Conservation (phyloP, 805 yeast species). For the Schwanniomyces sp. region DNA sequence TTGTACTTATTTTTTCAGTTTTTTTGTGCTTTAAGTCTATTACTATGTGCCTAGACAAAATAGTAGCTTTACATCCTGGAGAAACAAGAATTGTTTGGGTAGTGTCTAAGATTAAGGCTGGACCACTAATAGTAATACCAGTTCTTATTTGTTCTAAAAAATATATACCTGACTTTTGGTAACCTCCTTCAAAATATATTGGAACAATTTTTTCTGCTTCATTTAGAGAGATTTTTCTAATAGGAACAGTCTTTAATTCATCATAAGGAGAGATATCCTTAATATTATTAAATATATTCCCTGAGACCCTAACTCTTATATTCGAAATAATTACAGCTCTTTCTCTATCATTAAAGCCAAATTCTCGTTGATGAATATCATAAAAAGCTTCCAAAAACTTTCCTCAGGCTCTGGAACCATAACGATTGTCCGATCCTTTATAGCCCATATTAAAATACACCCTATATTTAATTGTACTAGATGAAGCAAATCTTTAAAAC, state of each 20-base stretch:
- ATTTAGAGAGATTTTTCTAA: constrained; percentile 1
- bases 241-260: constrained; percentile 16
- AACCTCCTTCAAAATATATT: constrained; percentile 60
- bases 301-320: constrained; percentile 70
- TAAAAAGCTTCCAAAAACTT: constrained; percentile 33
- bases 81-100: constrained; percentile 79
- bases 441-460: constrained; percentile 19
- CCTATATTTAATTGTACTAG: constrained; percentile 7
- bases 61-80: constrained; percentile 56
- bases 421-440: constrained; percentile 25
- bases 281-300: constrained; percentile 42
- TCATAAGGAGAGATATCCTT: constrained; percentile 51
- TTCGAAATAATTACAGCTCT: constrained; percentile 68
- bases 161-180: constrained; percentile 47
- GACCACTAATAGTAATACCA: constrained; percentile 63
- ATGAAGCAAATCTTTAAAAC: constrained; percentile 75
- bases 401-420: constrained; percentile 19
- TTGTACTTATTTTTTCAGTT: constrained; percentile 8
- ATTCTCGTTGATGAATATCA: constrained; percentile 62
- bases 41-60: constrained; percentile 59
- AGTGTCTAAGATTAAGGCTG: constrained; percentile 74
- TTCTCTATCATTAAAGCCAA: constrained; percentile 61
- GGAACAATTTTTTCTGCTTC: constrained; percentile 5
- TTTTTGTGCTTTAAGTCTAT: constrained; percentile 32
- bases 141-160: constrained; percentile 51